Base-by-base conservation (phyloP, 129 eudicot genomes). In the Silybum marianum region DNA sequence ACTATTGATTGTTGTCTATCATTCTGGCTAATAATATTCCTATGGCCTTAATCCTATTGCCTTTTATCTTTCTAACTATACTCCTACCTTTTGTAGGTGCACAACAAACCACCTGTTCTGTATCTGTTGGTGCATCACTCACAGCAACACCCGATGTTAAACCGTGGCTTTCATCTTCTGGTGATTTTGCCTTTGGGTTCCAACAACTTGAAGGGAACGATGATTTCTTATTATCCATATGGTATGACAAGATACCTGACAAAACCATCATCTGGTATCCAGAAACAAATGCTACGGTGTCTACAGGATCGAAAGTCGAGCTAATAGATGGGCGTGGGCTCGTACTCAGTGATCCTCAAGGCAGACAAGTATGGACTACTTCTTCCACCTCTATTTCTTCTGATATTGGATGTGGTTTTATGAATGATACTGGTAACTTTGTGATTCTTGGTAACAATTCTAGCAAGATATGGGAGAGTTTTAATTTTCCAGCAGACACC, bases 151-250 rank as follows among this genome's bases (percentile, higher is more conserved):
- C 60, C 6, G 21, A 48, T 3, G 54, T 21, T 24, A 65, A 9
- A 26, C 48, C 91, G 67, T 91, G 89, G 96, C 62, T 78, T 4
- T 91, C 92, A 14, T 77, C 88, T n/a, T 85, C 85, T 2, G 85
- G 88, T 8, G 91, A 91, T 38, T 91, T 88, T 30, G 91, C 89
- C 18, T 89, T 91, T 3, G 93, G 96, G 58, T 91, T 90, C 80
- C 65, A 72, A 25, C 77, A 67, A 78, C 6, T 80, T 22, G 44
- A 69, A 34, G 80, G 77, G 2, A 40, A 30, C 14, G 79, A 78
- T 83, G 28, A 1, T 18, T 87, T 78, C 69, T 10, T 87, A 65
- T 74, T 87, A 34, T 87, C 85, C 21, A 83, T 87, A 24, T 87
- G 87, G 85, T 87, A 75, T 54, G 46, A 75, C 71, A 86, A 82